phyloP scores from a whole-genome alignment of 768 basidiomycete species.

The Leccinum variicolor region DNA sequence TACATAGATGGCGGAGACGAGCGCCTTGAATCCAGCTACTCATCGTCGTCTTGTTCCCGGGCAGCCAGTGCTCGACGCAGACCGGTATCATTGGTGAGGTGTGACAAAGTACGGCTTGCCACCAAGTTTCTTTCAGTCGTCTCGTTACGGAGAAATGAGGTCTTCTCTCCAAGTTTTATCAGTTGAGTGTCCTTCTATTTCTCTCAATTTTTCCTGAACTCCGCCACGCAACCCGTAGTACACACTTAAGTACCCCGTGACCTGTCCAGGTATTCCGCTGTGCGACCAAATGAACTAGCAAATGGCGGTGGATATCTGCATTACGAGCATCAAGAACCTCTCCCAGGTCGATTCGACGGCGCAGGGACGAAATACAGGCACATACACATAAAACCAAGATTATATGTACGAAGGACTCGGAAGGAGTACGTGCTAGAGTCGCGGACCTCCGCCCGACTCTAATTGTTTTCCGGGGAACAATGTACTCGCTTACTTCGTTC shows the following conservation, averaged over 20 bases:
- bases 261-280: not conserved
- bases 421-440: not conserved
- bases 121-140: not conserved
- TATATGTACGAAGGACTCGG: not conserved
- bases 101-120: not conserved
- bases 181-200: not conserved
- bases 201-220: not conserved
- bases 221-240: too few species aligned
- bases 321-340: too few species aligned
- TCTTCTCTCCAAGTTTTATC: not conserved
- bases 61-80: not conserved
- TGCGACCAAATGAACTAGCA: too few species aligned
- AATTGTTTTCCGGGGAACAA: not conserved
- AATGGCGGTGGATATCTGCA: too few species aligned
- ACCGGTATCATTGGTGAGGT: not conserved
- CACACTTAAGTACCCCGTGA: too few species aligned
- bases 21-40: not conserved
- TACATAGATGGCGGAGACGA: conserved; percentile 6
- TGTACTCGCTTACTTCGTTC: not conserved
- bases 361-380: too few species aligned
- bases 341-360: too few species aligned
- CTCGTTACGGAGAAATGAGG: not conserved
- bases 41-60: not conserved
- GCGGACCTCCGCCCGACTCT: not conserved
- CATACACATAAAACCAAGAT: not conserved